Conservation (phyloP, 352 stramenopile species). For the Blastocystis sp. region DNA sequence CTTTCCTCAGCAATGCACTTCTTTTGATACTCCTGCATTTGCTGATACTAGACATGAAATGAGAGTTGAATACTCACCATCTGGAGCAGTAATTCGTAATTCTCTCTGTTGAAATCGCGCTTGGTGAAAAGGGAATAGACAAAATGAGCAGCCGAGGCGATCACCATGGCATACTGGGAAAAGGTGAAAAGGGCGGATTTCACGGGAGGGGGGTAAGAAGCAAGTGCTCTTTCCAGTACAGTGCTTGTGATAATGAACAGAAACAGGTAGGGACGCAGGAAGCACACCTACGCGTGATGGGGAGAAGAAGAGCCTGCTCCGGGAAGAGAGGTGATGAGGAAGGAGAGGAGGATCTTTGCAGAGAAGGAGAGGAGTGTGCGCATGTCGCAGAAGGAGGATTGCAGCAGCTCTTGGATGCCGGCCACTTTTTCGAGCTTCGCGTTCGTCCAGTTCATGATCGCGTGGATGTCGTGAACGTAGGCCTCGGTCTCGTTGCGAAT, state of each 20-base stretch:
- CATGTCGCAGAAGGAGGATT: neutral
- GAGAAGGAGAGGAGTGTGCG: constrained; percentile 1
- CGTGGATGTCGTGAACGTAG: neutral
- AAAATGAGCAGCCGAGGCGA: neutral
- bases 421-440: constrained; percentile 3
- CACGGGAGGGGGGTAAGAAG: neutral
- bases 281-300: constrained; percentile 3
- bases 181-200: neutral
- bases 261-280: constrained; percentile 25
- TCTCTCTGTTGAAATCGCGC: neutral
- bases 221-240: neutral
- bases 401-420: neutral
- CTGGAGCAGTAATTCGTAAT: neutral
- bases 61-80: neutral
- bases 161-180: neutral
- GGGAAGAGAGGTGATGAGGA: constrained; percentile 22
- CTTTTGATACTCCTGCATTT: neutral
- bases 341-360: neutral
- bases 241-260: neutral
- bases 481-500: constrained; percentile 30
- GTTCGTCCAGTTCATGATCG: constrained; percentile 22
- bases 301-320: neutral
- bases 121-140: neutral
- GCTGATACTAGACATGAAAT: neutral
- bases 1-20: neutral